phyloP scores from a whole-genome alignment of 179 eudicot species.

The Beta lomatogona region DNA sequence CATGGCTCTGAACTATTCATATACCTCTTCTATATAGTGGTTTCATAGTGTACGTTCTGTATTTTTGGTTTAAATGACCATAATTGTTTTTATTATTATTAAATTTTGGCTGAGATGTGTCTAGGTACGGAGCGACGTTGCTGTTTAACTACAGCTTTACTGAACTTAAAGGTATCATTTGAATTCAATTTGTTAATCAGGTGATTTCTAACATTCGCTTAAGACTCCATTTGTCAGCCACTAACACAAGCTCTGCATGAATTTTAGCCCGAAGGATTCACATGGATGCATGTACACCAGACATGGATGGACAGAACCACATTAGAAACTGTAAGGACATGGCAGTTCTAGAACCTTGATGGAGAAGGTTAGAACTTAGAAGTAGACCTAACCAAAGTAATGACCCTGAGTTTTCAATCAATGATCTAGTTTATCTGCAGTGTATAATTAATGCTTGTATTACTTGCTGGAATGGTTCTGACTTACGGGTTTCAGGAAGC shows the following conservation, averaged over 20 bases:
- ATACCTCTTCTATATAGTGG: not conserved
- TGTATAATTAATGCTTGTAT: not conserved
- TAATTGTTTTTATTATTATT: not conserved
- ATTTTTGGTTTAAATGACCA: not conserved
- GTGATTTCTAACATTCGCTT: not conserved
- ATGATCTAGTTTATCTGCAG: not conserved
- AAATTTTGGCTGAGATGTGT: not conserved
- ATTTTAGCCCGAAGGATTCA: not conserved
- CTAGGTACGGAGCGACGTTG: conserved; percentile 1
- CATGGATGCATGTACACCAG: conserved; percentile 10
- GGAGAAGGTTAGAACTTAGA: not conserved
- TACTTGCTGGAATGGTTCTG: not conserved
- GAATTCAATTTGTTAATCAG: not conserved
- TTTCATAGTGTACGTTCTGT: not conserved
- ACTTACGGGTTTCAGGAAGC: not conserved
- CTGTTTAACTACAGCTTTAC: conserved; percentile 1
- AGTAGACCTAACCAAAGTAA: not conserved
- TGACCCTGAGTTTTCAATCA: not conserved
- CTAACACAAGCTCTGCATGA: not conserved
- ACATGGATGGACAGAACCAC: not conserved
- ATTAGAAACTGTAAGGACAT: not conserved
- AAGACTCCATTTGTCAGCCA: not conserved
- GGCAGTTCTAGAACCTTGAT: not conserved
- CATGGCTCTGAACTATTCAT: not conserved
- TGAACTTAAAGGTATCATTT: conserved; percentile 8